Percentiles rank a stretch among this genome's conserved stretches.
phyloP scores from a whole-genome alignment of 371 early-diverging fungal genomes.

The Mucor lusitanicus region DNA sequence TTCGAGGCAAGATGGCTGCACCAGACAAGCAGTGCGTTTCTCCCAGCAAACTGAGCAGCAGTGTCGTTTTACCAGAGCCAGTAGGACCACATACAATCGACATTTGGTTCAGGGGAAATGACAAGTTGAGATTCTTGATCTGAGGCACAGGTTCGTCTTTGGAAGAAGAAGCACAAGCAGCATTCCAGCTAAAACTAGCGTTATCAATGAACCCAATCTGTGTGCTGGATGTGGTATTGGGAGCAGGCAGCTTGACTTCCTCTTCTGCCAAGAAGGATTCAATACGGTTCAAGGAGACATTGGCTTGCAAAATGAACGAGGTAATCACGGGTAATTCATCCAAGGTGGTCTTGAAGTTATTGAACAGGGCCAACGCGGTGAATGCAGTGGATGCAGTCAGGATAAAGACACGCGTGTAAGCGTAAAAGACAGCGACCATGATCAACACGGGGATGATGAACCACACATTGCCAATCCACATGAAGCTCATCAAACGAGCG shows the following conservation, averaged over 20 bases:
- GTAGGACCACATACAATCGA: constrained; percentile 79
- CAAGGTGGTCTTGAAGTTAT: constrained; percentile 66
- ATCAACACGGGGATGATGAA: constrained; percentile 30
- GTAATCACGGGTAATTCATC: constrained; percentile 74
- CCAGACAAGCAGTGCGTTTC: constrained; percentile 54
- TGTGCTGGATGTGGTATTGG: not conserved
- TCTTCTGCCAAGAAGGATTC: constrained; percentile 67
- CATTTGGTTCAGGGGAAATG: constrained; percentile 65
- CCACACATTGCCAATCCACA: constrained; percentile 52
- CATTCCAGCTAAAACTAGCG: constrained; percentile 57
- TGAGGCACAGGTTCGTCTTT: constrained; percentile 30
- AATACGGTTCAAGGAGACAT: constrained; percentile 76
- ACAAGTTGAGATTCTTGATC: constrained; percentile 58
- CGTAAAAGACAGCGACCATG: constrained; percentile 54
- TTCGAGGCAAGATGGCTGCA: constrained; percentile 48
- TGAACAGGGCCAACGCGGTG: constrained; percentile 65
- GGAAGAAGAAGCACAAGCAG: too few species aligned
- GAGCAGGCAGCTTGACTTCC: constrained; percentile 53
- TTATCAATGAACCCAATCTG: constrained; percentile 51
- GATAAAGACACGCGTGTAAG: constrained; percentile 52
- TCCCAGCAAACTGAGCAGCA: constrained; percentile 69
- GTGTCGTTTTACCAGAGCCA: constrained; percentile 80
- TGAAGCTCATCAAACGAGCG: constrained; percentile 40
- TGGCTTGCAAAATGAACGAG: constrained; percentile 64
- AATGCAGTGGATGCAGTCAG: constrained; percentile 70